These are phyloP conservation scores for Crithidia mellificae DNA, from an alignment of 208 protist species.

Conservation along the genomic window DNA sequence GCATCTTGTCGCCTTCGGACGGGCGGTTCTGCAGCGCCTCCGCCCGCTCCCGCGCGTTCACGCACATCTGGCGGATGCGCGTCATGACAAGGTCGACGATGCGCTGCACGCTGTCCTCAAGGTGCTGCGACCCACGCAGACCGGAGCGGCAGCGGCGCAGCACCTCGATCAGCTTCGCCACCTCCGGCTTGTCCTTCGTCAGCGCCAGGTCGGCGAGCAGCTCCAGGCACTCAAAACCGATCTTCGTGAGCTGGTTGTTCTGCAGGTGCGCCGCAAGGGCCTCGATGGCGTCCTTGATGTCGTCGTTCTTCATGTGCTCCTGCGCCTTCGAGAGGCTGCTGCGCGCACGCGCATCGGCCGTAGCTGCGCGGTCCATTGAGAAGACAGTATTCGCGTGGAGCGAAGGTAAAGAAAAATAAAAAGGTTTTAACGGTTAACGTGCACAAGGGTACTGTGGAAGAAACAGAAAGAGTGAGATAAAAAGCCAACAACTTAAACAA, in stretches of 20 bases:
- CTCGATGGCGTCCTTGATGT: constrained; percentile 58
- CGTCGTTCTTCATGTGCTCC: constrained; percentile 42
- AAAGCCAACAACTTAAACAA: no score
- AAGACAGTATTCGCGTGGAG: background rate
- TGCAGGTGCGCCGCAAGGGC: constrained; percentile 40
- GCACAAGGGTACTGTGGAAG: no score
- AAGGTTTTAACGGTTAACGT: background rate
- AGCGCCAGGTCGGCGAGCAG: constrained; percentile 65
- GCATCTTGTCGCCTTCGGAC: constrained; percentile 46
- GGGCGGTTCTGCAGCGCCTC: constrained; percentile 36
- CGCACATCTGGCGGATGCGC: constrained; percentile 48
- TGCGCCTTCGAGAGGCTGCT: constrained; percentile 58
- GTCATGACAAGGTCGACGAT: constrained; percentile 56
- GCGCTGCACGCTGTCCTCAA: constrained; percentile 52
- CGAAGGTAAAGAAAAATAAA: constrained; percentile 7
- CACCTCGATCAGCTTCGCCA: constrained; percentile 32
- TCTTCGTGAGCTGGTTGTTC: constrained; percentile 38
- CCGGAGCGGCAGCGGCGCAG: constrained; percentile 39
- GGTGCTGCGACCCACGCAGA: constrained; percentile 53
- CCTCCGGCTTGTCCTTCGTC: constrained; percentile 31
- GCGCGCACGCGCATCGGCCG: constrained; percentile 45
- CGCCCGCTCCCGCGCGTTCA: constrained; percentile 29
- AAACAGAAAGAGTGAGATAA: no score
- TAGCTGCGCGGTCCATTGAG: constrained; percentile 29
- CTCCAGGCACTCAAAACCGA: constrained; percentile 56